Conservation (phyloP, 495 filamentous ascomycete species). For the Xylaria curta region DNA sequence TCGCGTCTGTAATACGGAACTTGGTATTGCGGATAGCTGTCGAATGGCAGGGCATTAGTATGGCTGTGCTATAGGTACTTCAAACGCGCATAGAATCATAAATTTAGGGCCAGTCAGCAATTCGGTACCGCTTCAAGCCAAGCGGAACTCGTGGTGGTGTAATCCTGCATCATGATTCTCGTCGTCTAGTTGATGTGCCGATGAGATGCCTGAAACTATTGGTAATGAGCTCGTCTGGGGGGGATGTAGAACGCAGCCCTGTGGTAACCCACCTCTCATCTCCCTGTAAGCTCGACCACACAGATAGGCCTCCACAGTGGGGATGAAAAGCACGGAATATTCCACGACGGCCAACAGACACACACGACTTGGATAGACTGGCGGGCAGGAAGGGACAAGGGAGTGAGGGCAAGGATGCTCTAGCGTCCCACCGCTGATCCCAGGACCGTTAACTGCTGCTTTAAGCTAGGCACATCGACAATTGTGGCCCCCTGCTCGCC, state of each 20-base stretch:
- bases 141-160: not conserved
- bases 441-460: slow-evolving; percentile 16
- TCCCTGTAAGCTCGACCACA: slow-evolving; percentile 15
- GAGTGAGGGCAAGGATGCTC: slow-evolving; percentile 23
- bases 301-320: slow-evolving; percentile 17
- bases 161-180: slow-evolving; percentile 17
- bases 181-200: not conserved
- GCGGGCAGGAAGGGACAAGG: slow-evolving; percentile 3
- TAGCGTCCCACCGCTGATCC: slow-evolving; percentile 26
- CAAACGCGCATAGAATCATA: slow-evolving; percentile 15
- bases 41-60: slow-evolving; percentile 31
- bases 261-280: slow-evolving; percentile 10
- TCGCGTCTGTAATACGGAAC: slow-evolving; percentile 91
- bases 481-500: slow-evolving; percentile 18
- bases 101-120: not conserved
- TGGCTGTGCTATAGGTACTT: slow-evolving; percentile 14
- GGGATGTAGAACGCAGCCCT: slow-evolving; percentile 18
- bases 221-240: slow-evolving; percentile 12
- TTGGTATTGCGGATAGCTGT: slow-evolving; percentile 93
- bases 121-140: not conserved
- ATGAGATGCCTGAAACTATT: slow-evolving; percentile 7
- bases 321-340: slow-evolving; percentile 28
- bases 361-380: slow-evolving; percentile 16
- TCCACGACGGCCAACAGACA: slow-evolving; percentile 23
- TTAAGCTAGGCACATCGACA: slow-evolving; percentile 26